A percentile compares a stretch with the other conserved stretches of the same genome.
Conservation (phyloP, 257 asterid species). For the Solanum lignicaule region DNA sequence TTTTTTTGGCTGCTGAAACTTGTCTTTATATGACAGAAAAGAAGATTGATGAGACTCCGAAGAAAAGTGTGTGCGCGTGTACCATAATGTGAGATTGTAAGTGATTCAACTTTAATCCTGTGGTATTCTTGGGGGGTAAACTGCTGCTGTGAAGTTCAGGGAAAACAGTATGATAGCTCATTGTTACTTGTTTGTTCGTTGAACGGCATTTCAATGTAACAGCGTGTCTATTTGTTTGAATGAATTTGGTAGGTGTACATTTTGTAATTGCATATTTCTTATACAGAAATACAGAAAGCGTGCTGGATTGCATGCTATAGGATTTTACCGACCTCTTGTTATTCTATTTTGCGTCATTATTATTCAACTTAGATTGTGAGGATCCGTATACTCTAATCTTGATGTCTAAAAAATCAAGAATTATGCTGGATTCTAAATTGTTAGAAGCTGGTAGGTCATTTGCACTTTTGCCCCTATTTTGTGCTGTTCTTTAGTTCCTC, state of each 20-base stretch:
- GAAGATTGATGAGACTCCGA: background rate
- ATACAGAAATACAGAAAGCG: background rate
- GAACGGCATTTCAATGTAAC: background rate
- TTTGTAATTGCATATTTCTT: background rate
- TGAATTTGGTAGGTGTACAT: background rate
- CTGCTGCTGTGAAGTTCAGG: background rate
- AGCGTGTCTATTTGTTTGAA: background rate
- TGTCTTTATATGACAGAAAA: background rate
- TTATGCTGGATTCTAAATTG: background rate
- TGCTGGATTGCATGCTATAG: background rate
- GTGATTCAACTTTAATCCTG: background rate
- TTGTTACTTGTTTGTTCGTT: background rate
- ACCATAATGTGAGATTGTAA: background rate
- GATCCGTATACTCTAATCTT: background rate
- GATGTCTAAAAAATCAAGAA: background rate
- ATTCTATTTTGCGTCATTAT: background rate
- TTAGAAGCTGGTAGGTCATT: background rate
- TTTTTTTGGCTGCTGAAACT: background rate
- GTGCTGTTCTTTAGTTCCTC: background rate
- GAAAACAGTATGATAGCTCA: background rate
- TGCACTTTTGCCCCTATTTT: background rate
- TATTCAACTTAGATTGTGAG: background rate
- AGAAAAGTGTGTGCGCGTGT: background rate
- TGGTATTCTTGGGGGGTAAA: background rate
- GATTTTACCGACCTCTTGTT: background rate